Evolutionary conservation across 441 rosid species (phyloP).

Genomic region (Adansonia grandidieri): DNA sequence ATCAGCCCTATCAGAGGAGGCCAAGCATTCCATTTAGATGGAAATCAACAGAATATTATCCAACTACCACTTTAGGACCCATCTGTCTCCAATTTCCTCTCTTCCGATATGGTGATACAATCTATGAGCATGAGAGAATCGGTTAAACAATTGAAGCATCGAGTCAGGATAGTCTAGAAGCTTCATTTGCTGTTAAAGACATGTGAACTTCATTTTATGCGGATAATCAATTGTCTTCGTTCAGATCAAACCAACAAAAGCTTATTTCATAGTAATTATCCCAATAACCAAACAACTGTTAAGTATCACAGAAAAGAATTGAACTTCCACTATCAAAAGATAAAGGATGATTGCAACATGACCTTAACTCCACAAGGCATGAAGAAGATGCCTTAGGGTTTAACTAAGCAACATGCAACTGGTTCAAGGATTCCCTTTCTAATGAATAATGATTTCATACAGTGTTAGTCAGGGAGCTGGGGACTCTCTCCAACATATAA

Average conservation of each 20-base stretch:
- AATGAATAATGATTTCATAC: background rate
- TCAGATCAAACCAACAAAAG: slow-evolving; percentile 12
- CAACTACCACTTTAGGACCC: background rate
- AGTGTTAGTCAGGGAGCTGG: background rate
- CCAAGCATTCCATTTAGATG: background rate
- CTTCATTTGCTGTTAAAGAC: background rate
- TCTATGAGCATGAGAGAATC: background rate
- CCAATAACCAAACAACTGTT: background rate
- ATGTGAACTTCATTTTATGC: background rate
- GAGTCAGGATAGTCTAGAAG: slow-evolving; percentile 10
- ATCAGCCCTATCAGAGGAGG: background rate
- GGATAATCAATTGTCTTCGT: background rate
- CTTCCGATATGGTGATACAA: background rate
- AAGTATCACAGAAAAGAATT: background rate
- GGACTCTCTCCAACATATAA: background rate
- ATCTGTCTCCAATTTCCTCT: background rate
- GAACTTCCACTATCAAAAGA: slow-evolving; percentile 9
- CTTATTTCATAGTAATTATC: background rate
- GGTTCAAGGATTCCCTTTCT: background rate
- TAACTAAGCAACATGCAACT: background rate
- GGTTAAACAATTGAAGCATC: background rate
- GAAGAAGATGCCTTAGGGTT: background rate
- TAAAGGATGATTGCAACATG: background rate
- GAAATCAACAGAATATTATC: background rate
- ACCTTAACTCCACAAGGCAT: background rate